Evolutionary conservation across 305 asterid species (phyloP).

Genomic region (Galium porrigens): DNA sequence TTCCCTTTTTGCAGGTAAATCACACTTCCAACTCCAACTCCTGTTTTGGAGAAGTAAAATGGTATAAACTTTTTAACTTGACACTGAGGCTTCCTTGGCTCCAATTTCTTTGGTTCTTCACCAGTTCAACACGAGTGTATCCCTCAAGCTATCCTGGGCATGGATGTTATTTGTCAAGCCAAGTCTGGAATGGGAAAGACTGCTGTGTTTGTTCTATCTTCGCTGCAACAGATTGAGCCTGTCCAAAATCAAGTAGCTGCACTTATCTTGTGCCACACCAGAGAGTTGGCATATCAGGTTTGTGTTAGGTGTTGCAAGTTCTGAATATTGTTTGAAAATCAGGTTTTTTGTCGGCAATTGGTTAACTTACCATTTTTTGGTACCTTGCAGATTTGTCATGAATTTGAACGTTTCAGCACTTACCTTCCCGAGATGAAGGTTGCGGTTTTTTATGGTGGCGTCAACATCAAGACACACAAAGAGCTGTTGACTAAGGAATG

Average conservation of each 20-base stretch:
- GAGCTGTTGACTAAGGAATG: slow-evolving; percentile 85
- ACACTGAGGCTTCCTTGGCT: slow-evolving; percentile 70
- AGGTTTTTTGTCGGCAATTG: no score
- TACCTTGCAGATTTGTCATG: slow-evolving; percentile 51
- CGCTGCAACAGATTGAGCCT: slow-evolving; percentile 72
- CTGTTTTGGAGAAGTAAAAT: slow-evolving; percentile 66
- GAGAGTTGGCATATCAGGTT: slow-evolving; percentile 92
- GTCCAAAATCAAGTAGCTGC: slow-evolving; percentile 78
- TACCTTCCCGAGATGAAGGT: slow-evolving; percentile 53
- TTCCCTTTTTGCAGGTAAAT: slow-evolving; percentile 51
- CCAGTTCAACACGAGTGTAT: slow-evolving; percentile 96
- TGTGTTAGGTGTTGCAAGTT: not conserved
- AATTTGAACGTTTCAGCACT: slow-evolving; percentile 64
- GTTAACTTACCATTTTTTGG: not conserved
- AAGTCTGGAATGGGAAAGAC: slow-evolving; percentile 97
- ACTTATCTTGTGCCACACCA: slow-evolving; percentile 68
- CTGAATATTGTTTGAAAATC: not conserved
- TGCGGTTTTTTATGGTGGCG: slow-evolving; percentile 85
- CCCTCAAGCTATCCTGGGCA: slow-evolving; percentile 89
- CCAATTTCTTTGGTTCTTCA: slow-evolving; percentile 66
- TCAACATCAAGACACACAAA: slow-evolving; percentile 53
- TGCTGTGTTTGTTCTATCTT: slow-evolving; percentile 74
- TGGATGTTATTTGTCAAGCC: slow-evolving; percentile 94
- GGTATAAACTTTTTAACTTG: slow-evolving; percentile 47
- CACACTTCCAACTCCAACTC: slow-evolving; percentile 38